Base-by-base conservation (phyloP, 73 alveolate genomes). In the Breviolum minutum region DNA sequence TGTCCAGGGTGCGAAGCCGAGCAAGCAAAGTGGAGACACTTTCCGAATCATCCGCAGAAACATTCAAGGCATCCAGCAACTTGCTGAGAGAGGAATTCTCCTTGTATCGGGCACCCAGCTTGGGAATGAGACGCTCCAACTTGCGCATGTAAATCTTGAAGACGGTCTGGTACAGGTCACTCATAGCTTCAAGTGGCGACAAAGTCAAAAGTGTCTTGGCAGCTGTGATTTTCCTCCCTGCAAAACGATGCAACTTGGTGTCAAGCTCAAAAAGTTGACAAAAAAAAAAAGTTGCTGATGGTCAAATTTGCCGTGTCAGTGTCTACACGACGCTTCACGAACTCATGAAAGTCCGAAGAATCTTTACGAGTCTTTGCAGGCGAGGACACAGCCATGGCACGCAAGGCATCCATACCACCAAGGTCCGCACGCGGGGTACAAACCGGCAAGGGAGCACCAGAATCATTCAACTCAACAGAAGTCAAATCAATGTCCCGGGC, bases 1-100 rank as follows among this genome's bases (percentile, higher is more conserved):
- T 62, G 63, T 85, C 94, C 19, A 12, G 6, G 27, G 94, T 29
- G 61, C 94, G 94, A 26, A 85, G 61, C 26, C 92, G 94, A 62
- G 94, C 94, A 17, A 85, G 94, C 60, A 85, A 63, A 7, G 30
- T 27, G 13, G 94, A 24, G 24, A 85, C 24, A 19, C 26, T 20
- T n/a, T 85, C 88, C n/a, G n/a, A n/a, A n/a, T n/a, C 80, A 61
- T 85, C 94, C 14, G 77, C 80, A 10, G 48, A 27, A 29, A 85
- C 71, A 64, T 85, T 85, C 71, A 85, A 13, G 77, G 94, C 94
- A 26, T 85, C 77, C 2, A 20, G 40, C 13, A 12, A 8, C 79
- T 85, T 85, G 79, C 63, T 85, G 63, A 85, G n/a, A 27, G 80
- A 48, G 20, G 94, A 30, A 26, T 62, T 76, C 79, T 48, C 16